Conservation (phyloP, 176 grass and related monocot species). For the Bonia amplexicaulis region DNA sequence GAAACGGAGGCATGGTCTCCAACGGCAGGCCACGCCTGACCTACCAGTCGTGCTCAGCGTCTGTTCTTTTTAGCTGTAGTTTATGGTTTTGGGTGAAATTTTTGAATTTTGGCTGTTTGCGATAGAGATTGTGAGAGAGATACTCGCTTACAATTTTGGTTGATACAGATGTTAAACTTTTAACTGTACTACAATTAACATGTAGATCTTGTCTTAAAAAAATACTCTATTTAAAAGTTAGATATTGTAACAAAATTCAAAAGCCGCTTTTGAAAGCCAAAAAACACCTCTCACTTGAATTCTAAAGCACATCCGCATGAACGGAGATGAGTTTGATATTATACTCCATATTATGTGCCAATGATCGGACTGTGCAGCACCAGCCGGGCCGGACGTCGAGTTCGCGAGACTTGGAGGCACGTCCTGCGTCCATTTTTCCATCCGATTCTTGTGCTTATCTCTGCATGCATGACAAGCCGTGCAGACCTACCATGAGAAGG, state of each 20-base stretch:
- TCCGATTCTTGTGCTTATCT: background rate
- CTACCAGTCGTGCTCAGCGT: slow-evolving; percentile 3
- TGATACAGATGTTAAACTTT: no score
- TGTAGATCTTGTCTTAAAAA: no score
- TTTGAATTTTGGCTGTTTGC: no score
- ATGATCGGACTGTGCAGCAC: background rate
- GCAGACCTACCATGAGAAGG: background rate
- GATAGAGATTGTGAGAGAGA: no score
- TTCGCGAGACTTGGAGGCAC: background rate
- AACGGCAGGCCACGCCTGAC: background rate
- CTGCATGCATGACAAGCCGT: background rate
- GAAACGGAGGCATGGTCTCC: background rate
- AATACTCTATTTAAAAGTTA: no score
- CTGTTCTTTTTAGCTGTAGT: no score
- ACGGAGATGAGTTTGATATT: background rate
- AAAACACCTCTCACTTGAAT: no score
- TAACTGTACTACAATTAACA: no score
- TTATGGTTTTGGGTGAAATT: no score
- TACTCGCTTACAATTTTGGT: no score
- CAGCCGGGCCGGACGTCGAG: background rate
- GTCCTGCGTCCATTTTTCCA: background rate
- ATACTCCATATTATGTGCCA: background rate
- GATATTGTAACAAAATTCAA: no score
- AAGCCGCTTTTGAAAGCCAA: no score
- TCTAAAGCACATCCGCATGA: background rate